phyloP scores from a whole-genome alignment of 768 basidiomycete species.

The Naganishia randhawae region DNA sequence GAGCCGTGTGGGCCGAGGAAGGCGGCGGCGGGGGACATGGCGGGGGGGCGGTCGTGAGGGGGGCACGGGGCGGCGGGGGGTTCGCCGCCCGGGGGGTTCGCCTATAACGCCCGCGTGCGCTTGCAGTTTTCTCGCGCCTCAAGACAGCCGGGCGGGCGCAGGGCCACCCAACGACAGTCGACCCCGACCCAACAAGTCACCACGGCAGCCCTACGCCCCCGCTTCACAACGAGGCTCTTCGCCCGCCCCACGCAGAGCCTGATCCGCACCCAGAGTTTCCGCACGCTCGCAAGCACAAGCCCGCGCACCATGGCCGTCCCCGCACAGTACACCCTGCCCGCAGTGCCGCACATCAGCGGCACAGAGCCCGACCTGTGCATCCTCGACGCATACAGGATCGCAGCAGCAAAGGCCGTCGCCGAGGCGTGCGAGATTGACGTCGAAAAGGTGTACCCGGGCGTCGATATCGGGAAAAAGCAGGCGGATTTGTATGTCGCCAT shows the following conservation, averaged over 20 bases:
- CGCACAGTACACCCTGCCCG: conserved; percentile 35
- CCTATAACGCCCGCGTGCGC: no score
- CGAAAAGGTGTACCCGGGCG: conserved; percentile 75
- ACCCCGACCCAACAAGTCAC: no score
- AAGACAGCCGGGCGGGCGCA: no score
- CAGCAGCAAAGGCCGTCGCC: conserved; percentile 41
- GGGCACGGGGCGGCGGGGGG: not conserved
- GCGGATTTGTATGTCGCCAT: conserved; percentile 86
- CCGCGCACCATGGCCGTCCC: conserved; percentile 24
- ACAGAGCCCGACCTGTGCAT: conserved; percentile 34
- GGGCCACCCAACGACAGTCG: no score
- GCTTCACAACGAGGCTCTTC: not conserved
- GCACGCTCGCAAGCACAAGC: no score
- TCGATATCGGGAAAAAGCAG: conserved; percentile 87
- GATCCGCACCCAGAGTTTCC: no score
- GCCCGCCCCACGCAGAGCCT: no score
- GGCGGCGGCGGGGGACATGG: not conserved
- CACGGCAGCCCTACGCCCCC: not conserved
- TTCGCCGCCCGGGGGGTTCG: not conserved
- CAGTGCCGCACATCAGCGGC: conserved; percentile 32
- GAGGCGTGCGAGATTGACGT: conserved; percentile 51
- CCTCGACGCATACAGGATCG: conserved; percentile 42
- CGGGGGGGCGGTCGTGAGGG: no score
- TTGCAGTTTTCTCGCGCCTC: no score
- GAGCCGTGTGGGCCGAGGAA: conserved; percentile 2